Conservation (phyloP, 257 asterid genomes). For the Primulina tabacum region DNA sequence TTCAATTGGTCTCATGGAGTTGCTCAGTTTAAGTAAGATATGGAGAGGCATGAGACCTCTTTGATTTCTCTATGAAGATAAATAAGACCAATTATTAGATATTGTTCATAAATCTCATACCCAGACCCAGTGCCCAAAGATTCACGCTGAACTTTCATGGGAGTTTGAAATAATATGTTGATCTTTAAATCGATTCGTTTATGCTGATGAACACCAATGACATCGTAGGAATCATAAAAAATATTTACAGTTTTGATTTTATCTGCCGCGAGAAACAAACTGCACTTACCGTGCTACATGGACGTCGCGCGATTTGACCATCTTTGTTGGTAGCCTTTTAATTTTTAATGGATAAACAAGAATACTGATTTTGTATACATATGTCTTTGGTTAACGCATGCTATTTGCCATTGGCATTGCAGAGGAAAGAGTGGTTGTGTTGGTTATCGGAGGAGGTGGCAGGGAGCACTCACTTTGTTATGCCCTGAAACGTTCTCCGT, state of each 20-base stretch:
- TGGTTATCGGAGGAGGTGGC: conserved; percentile 98
- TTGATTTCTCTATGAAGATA: neutral
- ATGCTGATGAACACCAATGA: neutral
- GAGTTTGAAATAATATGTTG: neutral
- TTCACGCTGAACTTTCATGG: neutral
- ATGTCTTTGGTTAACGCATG: conserved; percentile 2
- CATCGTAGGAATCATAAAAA: neutral
- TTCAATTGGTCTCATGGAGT: neutral
- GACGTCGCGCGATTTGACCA: neutral
- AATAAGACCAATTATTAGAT: neutral
- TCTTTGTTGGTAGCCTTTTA: neutral
- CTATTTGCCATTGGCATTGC: conserved; percentile 22
- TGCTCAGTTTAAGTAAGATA: neutral
- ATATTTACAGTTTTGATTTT: neutral
- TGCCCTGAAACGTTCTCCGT: conserved; percentile 72
- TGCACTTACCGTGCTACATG: neutral
- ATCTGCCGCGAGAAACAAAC: neutral
- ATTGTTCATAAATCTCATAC: neutral
- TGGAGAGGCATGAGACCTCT: neutral
- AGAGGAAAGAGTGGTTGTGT: conserved; percentile 73
- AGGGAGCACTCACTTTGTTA: conserved; percentile 92
- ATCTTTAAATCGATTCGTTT: neutral
- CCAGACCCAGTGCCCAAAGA: neutral
- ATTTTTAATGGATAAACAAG: neutral
- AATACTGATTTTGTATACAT: neutral